Conservation (phyloP, 2,329 filamentous ascomycete genomes). For the Lachnellula cervina region DNA sequence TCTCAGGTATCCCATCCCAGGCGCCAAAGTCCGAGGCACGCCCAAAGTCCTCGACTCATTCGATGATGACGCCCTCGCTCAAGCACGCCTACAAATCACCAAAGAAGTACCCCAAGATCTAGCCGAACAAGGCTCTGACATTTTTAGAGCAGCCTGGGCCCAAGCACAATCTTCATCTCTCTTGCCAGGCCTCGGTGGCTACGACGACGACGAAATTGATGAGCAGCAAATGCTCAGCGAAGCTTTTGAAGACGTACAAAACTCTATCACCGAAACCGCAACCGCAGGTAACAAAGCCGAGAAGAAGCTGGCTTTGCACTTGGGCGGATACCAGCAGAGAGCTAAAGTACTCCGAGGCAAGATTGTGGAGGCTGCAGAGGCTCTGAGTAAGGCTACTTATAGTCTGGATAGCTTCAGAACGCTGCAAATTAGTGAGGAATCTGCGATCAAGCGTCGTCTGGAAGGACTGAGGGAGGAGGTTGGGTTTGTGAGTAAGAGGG, state of each 20-base stretch:
- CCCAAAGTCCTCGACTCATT: slow-evolving; percentile 57
- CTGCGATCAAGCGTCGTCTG: slow-evolving; percentile 66
- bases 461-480: slow-evolving; percentile 79
- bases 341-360: slow-evolving; percentile 76
- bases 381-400: slow-evolving; percentile 66
- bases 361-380: slow-evolving; percentile 68
- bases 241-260: slow-evolving; percentile 72
- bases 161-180: slow-evolving; percentile 48
- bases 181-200: slow-evolving; percentile 78
- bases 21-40: slow-evolving; percentile 58
- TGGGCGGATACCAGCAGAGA: slow-evolving; percentile 86
- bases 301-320: slow-evolving; percentile 83
- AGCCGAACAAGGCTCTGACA: slow-evolving; percentile 46
- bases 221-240: slow-evolving; percentile 35
- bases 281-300: slow-evolving; percentile 82
- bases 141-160: slow-evolving; percentile 51
- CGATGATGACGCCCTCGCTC: slow-evolving; percentile 65
- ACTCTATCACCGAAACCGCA: slow-evolving; percentile 67
- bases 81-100: slow-evolving; percentile 70
- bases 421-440: slow-evolving; percentile 74
- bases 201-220: slow-evolving; percentile 62
- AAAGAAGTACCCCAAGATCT: slow-evolving; percentile 41
- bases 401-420: slow-evolving; percentile 72
- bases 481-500: slow-evolving; percentile 69
- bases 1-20: slow-evolving; percentile 64